Evolutionary conservation across 2,329 filamentous ascomycete species (phyloP), one percentile per base, ranked within the genome.

Genomic region (Penicillium sp.): DNA sequence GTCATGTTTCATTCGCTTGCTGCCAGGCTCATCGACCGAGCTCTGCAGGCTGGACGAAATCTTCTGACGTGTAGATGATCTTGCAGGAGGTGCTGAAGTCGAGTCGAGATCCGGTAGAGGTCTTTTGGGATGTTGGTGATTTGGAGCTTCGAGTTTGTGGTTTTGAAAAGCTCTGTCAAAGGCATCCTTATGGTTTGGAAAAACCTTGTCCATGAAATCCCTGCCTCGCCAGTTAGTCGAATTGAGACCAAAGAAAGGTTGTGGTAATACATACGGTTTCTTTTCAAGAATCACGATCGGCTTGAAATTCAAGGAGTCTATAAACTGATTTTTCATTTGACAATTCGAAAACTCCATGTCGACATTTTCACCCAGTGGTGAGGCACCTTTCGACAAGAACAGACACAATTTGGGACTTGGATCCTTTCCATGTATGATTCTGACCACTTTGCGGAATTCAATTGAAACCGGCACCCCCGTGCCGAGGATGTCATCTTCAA

Each of bases 151-250:
- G 7, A 64, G 56, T 4, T 55, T 60, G 22, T 62, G 49, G 3
- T 10, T 39, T n/a, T 39, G 8, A 11, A 19, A 19, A 10, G n/a
- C 57, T 11, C 65, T 66, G 37, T 75, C 65, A 68, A 77, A 71
- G 66, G 66, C 71, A 14, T 60, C 52, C 33, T 29, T 29, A 11
- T 29, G 27, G 3, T n/a, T 37, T 16, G 5, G 2, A n/a, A 37
- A 37, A n/a, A n/a, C 57, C 13, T 64, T 66, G 35, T 75, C 65
- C 69, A 77, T 71, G 65, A 68, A 72, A 16, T 61, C 54, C 35
- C 74, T 76, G n/a, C 13, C 24, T 35, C 13, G 8, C 13, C 11
- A 4, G 21, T 49, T 49, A 49, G 47, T 35, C 19, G 10, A 22
- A 19, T 24, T 35, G 31, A 13, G 11, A 49, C 21, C 21, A 49